Base-by-base conservation (phyloP, 2,329 filamentous ascomycete genomes). In the Alternaria sp. region DNA sequence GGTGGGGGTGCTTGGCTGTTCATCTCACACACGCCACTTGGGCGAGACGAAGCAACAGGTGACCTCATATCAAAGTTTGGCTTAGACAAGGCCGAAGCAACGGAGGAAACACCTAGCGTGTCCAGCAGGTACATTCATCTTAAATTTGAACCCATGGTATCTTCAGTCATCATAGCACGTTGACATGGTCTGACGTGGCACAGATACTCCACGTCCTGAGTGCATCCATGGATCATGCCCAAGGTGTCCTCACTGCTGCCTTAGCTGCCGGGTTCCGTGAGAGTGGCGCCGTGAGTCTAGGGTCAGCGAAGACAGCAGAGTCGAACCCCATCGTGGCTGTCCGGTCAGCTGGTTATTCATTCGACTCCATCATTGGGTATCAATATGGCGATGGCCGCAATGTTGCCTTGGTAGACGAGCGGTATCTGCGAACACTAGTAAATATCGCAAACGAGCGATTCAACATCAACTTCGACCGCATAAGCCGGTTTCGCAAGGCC, bases 71-170 rank as follows among this genome's bases (percentile, higher is more conserved):
- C 70, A 25, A 54, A 63, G 17, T 81, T 72, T 83, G 86, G 73
- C 80, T 87, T 78, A 21, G 46, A 65, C 15, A 57, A 59, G 6
- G 26, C 58, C 15, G 53, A 44, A 43, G 40, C 50, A 10, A 43
- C 46, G 12, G 49, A 65, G 4, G 53, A 13, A 40, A 46, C 28
- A n/a, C 57, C 68, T 47, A 58, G 52, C 26, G 53, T 63, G 19
- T 47, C 85, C 17, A 71, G 75, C 65, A 80, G 84, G 59, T 83
- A 85, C 65, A 84, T 97, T 54, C 93, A 95, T 79, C 92, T 97
- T 81, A 96, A 97, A 80, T 97, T 96, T 75, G 94, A 97, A 78
- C 93, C 94, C 5, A 93, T 97, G 93, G 94, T 97, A 85, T 77
- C 89, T 57, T 61, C 23, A 7, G 36, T 44, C 5, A 36, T 44